phyloP scores from a whole-genome alignment of 148 eudicot species.

The Amaranthus cruentus region DNA sequence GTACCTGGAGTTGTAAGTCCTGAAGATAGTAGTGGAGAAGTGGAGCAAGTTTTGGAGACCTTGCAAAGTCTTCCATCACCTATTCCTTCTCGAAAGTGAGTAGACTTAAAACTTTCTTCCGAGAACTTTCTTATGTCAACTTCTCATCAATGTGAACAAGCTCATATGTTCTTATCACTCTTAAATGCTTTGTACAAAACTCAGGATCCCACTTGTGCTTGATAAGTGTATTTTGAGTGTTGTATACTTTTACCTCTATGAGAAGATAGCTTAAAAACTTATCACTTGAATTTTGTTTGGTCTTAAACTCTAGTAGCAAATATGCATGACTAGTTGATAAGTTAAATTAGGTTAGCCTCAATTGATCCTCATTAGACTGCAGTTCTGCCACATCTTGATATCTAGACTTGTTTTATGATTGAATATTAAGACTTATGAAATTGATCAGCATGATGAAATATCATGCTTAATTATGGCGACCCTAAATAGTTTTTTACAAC shows the following conservation, averaged over 20 bases:
- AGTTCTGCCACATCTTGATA: background rate
- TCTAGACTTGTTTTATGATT: background rate
- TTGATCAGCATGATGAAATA: background rate
- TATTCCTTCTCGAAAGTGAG: constrained; percentile 77
- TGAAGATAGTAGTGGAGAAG: constrained; percentile 69
- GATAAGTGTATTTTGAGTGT: background rate
- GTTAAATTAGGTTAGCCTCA: background rate
- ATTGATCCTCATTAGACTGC: background rate
- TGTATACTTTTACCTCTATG: background rate
- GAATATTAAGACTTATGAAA: background rate
- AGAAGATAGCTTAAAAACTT: background rate
- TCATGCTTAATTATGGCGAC: background rate
- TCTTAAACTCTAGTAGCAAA: background rate
- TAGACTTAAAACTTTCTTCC: background rate
- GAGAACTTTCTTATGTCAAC: background rate
- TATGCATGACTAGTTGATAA: background rate
- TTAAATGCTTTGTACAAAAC: background rate
- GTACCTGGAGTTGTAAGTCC: constrained; percentile 76
- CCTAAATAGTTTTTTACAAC: too few relatives aligned
- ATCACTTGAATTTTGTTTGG: background rate
- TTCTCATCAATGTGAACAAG: background rate
- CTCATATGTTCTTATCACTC: background rate
- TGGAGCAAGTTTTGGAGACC: constrained; percentile 86
- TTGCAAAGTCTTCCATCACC: constrained; percentile 72
- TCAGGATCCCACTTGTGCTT: background rate